A percentile compares a stretch with the other conserved stretches of the same genome.
Conservation (phyloP, 2,329 filamentous ascomycete genomes). For the Hyphodiscus sp. region DNA sequence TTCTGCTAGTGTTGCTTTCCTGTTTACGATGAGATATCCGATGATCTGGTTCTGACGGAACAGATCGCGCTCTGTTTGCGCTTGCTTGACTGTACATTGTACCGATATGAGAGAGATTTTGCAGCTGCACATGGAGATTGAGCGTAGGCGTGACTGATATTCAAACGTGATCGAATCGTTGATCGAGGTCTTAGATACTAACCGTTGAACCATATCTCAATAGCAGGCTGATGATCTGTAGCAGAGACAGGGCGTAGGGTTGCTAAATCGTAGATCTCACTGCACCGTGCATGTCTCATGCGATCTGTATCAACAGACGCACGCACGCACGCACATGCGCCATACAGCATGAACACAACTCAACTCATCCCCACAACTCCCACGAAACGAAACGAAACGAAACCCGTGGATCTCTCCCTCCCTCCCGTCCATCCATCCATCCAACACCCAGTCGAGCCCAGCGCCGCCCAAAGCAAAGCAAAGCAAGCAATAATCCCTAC, state of each 20-base stretch:
- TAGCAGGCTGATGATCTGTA: too few relatives aligned
- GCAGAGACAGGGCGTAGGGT: too few relatives aligned
- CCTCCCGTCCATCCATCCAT: too few relatives aligned
- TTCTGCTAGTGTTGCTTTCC: not conserved
- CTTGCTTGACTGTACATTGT: not conserved
- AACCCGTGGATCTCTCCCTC: too few relatives aligned
- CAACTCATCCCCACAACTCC: not conserved
- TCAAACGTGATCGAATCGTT: not conserved
- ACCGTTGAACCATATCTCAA: too few relatives aligned
- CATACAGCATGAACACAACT: not conserved
- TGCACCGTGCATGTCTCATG: not conserved
- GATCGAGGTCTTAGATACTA: too few relatives aligned
- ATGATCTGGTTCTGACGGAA: not conserved
- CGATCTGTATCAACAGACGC: not conserved
- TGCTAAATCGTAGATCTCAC: not conserved
- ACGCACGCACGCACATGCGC: not conserved
- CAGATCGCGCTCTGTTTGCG: not conserved
- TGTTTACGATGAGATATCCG: not conserved
- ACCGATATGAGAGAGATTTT: not conserved
- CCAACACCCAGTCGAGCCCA: too few relatives aligned
- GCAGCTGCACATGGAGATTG: not conserved
- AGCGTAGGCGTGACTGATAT: not conserved
- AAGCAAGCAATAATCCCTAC: not conserved
- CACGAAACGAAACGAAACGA: not conserved
- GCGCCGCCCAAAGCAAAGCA: too few relatives aligned